Base-by-base conservation (phyloP, 768 basidiomycete species). In the Rhizopogon vulgaris region DNA sequence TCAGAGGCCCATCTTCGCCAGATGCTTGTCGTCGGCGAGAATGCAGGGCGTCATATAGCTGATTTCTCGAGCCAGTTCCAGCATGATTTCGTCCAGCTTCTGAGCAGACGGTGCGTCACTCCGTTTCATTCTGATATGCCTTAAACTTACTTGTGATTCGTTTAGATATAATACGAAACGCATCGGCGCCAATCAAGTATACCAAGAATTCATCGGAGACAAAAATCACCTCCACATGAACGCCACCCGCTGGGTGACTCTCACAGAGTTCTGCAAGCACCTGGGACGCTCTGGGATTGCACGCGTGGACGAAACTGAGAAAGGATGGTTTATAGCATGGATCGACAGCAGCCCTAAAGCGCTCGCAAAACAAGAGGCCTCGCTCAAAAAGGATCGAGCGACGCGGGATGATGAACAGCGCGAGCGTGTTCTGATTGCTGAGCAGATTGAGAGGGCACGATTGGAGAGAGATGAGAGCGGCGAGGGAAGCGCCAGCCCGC, bases 151-250 rank as follows among this genome's bases (percentile, higher is more conserved):
- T 48, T 58, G 25, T 38, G 28, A 38, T 36, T 37, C 25, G 42
- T 30, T 52, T 24, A 46, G 2, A 37, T 55, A 90, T 87, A 57
- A 94, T 91, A 98, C 96, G 3, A 95, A 97, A 67, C 87, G 96
- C 42, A 93, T 98, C 32, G 80, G 85, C 57, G 92, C 92, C 25
- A 99, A 99, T 64, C 84, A 82, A 42, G 95, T 98, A 12, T 99
- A 99, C 60, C 94, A 99, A 69, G 96, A 98, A 67, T 95, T 91
- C 70, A 99, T 99, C 58, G 78, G 87, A 52, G 94, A 97, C 72
- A 94, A 94, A 71, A 65, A 73, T 41, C 96, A 98, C 69, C 74
- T 96, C 28, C 96, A 99, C 73, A 99, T 99, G 96, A 99, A 99
- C 70, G 72, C 94, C 6, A 98, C 96, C 12, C 85, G 91, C 45